Base-by-base conservation (phyloP, 2,329 filamentous ascomycete genomes). In the Ophiosphaerella korrae region DNA sequence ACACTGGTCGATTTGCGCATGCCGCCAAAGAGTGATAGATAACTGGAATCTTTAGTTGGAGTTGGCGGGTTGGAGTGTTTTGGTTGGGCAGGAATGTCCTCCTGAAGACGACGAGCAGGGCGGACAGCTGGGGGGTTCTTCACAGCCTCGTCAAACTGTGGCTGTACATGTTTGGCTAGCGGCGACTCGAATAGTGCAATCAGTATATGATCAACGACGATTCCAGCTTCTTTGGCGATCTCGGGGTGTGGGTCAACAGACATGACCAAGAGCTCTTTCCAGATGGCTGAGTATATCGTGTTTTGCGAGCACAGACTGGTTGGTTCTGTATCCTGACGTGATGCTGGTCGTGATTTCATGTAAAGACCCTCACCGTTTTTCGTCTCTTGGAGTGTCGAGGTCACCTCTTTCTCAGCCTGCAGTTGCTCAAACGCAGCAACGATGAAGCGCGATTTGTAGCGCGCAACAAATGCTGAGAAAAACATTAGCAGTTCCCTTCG, bases 181-280 rank as follows among this genome's bases (percentile, higher is more conserved):
- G 88, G 83, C 0, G 93, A 97, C 43, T 88, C 84, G 5, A 96
- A 76, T 11, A 99, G 79, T 0, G 86, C 83, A 43, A 88, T 82
- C 67, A 97, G 87, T 23, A 97, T 82, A 64, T 88, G 90, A 72
- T 99, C 94, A 26, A 96, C 85, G 38, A 97, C 86, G n/a, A 88
- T 81, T 5, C 86, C 87, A 8, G 92, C 93, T 70, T 94, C 89
- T 58, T 88, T 84, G 56, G 95, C 89, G 31, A 97, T 90, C 68
- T 97, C 93, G 1, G 93, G 92, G 68, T 97, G 92, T 35, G 94
- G 93, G 68, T 99, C 94, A 14, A 96, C 90, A 38, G 91, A 93
- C 72, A 97, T 82, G 55, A 96, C 90, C 52, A 97, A 79, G 37
- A 95, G 82, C 66, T 97, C 90, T 71, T 96, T 94, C 94, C 94